These are phyloP conservation scores for Torrubiellomyces zombiae DNA, from an alignment of 2,329 filamentous ascomycete species.

Conservation along the genomic window DNA sequence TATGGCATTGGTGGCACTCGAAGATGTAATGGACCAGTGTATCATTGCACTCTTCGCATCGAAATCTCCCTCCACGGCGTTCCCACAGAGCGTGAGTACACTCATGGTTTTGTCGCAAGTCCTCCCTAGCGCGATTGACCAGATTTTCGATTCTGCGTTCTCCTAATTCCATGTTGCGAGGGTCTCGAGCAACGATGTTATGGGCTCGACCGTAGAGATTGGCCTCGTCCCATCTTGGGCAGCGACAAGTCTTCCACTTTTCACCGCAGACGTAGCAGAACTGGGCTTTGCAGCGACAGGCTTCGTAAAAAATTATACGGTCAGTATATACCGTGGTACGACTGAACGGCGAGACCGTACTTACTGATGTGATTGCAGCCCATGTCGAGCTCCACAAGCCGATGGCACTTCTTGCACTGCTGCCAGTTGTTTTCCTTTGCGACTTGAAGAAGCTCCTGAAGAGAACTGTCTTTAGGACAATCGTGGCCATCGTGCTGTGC, in stretches of 20 bases:
- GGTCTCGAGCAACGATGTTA: constrained; percentile 1
- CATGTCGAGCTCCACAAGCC: constrained; percentile 28
- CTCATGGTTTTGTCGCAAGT: constrained; percentile 2
- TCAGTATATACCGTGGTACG: not conserved
- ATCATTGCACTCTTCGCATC: constrained; percentile 4
- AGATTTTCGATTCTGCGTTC: not conserved
- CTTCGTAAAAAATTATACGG: too few relatives aligned
- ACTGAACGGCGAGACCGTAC: constrained; percentile 10
- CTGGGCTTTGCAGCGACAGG: constrained; percentile 22
- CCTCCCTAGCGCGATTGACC: not conserved
- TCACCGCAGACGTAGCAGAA: constrained; percentile 33
- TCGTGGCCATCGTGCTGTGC: constrained; percentile 26
- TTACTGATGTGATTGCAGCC: constrained; percentile 44
- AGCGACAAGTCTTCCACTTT: constrained; percentile 22
- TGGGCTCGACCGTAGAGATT: constrained; percentile 1
- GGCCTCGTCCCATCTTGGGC: constrained; percentile 20
- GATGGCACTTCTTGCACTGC: constrained; percentile 26
- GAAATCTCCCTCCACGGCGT: not conserved
- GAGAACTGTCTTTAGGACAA: constrained; percentile 26
- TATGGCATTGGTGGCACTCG: constrained; percentile 25
- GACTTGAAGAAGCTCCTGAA: constrained; percentile 21
- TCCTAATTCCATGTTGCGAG: not conserved
- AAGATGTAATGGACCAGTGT: constrained; percentile 24
- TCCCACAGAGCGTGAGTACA: not conserved
- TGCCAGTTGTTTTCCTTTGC: constrained; percentile 32